These are phyloP conservation scores for Tephrocybe rancida DNA, from an alignment of 768 basidiomycete species.

Conservation along the genomic window DNA sequence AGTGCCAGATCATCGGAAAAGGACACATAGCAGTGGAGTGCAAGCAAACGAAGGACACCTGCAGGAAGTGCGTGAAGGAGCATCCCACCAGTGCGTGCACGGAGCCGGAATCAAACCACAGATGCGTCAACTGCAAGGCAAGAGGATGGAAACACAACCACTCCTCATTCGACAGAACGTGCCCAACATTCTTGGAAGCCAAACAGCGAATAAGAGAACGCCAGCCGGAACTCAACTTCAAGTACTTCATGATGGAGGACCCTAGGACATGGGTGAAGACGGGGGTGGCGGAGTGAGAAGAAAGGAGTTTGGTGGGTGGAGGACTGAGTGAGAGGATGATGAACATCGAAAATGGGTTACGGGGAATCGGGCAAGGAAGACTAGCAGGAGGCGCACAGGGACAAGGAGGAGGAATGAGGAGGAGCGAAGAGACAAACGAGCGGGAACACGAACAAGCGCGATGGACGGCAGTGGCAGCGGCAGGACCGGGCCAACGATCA, in stretches of 20 bases:
- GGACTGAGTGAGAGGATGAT: neutral
- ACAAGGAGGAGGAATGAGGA: neutral
- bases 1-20: constrained; percentile 14
- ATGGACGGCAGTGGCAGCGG: no score
- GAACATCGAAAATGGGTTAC: neutral
- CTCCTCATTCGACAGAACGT: constrained; percentile 22
- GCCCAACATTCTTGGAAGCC: constrained; percentile 20
- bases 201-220: constrained; percentile 8
- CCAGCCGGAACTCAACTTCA: constrained; percentile 12
- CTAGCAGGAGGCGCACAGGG: neutral
- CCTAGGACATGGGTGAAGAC: constrained; percentile 8
- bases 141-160: constrained; percentile 18
- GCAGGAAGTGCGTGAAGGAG: constrained; percentile 12
- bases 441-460: no score
- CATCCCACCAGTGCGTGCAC: constrained; percentile 22
- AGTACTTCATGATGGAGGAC: constrained; percentile 14
- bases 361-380: neutral
- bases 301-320: no score
- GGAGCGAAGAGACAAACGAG: no score
- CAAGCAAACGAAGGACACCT: constrained; percentile 1
- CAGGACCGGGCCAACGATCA: no score
- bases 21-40: constrained; percentile 20
- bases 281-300: neutral
- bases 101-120: neutral
- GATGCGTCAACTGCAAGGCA: constrained; percentile 25